Evolutionary conservation across 176 grass and related monocot species (phyloP).

Genomic region (Lolium rigidum): DNA sequence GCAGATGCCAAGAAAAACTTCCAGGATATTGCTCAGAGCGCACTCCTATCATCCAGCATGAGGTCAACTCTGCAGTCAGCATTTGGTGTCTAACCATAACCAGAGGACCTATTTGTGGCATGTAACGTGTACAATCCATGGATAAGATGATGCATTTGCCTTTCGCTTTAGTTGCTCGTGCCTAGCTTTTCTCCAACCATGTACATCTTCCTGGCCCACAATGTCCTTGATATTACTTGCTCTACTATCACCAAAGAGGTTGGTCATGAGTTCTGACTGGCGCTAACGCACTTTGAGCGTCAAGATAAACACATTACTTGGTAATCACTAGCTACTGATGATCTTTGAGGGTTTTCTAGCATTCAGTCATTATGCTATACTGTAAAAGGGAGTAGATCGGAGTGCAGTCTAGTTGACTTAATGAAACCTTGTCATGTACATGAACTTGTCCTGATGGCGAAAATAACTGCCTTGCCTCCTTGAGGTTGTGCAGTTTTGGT

Average conservation of each 20-base stretch:
- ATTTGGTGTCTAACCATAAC: constrained; percentile 68
- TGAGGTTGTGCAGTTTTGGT: background rate
- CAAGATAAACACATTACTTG: background rate
- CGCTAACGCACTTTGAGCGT: too few relatives aligned
- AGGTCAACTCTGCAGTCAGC: constrained; percentile 78
- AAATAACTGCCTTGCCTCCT: background rate
- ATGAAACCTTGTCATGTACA: constrained; percentile 18
- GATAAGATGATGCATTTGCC: constrained; percentile 23
- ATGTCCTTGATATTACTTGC: constrained; percentile 4
- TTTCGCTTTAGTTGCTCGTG: constrained; percentile 5
- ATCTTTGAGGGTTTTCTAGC: background rate
- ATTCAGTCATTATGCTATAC: background rate
- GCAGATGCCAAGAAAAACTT: constrained; percentile 97
- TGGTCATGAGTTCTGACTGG: constrained; percentile 8
- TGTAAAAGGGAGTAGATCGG: background rate
- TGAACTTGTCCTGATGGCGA: background rate
- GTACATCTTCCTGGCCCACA: too few relatives aligned
- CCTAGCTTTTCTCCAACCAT: background rate
- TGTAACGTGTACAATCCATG: constrained; percentile 34
- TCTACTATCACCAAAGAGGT: background rate
- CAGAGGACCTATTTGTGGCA: constrained; percentile 14
- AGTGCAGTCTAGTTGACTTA: background rate
- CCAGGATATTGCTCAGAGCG: constrained; percentile 63
- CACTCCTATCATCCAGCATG: constrained; percentile 67
- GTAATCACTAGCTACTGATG: background rate